Evolutionary conservation across 306 rosid species (phyloP), one percentile per base, ranked within the genome.

Genomic region (Cucumis cinereus): DNA sequence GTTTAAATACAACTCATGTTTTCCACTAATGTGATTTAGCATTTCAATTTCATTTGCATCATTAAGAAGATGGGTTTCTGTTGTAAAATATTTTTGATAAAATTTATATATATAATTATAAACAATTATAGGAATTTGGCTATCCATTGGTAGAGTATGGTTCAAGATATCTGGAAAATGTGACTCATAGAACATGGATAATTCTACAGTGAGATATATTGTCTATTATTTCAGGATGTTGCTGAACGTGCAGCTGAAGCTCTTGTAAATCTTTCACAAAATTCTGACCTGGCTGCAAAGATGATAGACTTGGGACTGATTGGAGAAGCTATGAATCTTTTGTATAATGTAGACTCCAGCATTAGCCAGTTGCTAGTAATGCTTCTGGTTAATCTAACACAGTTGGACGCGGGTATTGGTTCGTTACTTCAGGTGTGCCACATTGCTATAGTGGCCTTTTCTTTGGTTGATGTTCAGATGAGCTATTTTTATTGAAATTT

Each of bases 371-470:
- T 93, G 85, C 87, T 93, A 83, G 92, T 87, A 10, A 93, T 93
- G 98, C 96, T 91, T 78, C 85, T 93, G 68, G 97, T 93, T 38
- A 93, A 93, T 82, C 88, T 93, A 74, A 93, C 98, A 12, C 98
- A 91, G 77, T 81, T 83, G 64, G 94, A 87, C 79, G 84, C 80
- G 50, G 97, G 96, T 49, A 79, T 59, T 38, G 76, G 84, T 81
- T 82, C 90, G 62, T 83, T 91, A 85, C 97, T 93, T 68, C 98
- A 93, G 98, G 98, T 91, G 54, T 79, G 87, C 68, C 30, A 56
- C 56, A 41, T 40, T 23, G 55, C 59, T 57, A 36, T 11, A 58
- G 69, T 75, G 30, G 17, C 64, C n/a, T 10, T 30, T 12, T 33
- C 64, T 74, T 54, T 55, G 19, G 50, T 20, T 74, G 38, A 43